These are phyloP conservation scores for Diospyros kaki DNA, from an alignment of 148 eudicot species.

Conservation along the genomic window DNA sequence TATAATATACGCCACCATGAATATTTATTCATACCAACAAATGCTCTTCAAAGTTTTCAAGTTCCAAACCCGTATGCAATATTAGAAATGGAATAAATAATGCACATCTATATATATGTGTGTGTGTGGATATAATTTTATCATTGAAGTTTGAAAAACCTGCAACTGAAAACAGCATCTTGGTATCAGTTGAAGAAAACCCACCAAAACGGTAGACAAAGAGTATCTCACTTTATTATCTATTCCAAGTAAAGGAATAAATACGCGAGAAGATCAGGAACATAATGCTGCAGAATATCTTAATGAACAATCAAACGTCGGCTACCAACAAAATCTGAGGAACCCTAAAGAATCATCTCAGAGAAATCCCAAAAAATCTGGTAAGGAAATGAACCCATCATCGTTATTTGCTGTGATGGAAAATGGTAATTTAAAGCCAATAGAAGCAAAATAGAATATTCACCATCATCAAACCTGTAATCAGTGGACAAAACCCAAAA, in stretches of 20 bases:
- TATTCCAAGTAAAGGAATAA: slow-evolving; percentile 26
- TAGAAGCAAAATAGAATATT: neutral
- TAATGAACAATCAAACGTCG: slow-evolving; percentile 15
- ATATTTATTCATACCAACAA: slow-evolving; percentile 14
- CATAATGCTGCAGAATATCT: slow-evolving; percentile 4
- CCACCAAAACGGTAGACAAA: slow-evolving; percentile 50
- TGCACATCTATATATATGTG: no score
- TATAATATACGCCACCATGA: slow-evolving; percentile 22
- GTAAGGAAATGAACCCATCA: slow-evolving; percentile 16
- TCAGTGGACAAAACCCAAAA: slow-evolving; percentile 37
- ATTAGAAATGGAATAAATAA: neutral
- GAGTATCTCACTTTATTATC: slow-evolving; percentile 38
- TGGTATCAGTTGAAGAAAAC: slow-evolving; percentile 52
- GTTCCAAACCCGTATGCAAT: slow-evolving; percentile 31
- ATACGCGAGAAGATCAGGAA: slow-evolving; percentile 22
- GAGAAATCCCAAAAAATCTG: slow-evolving; percentile 26
- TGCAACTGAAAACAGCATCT: slow-evolving; percentile 69
- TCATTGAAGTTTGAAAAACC: slow-evolving; percentile 33
- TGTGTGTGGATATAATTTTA: neutral
- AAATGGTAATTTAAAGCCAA: neutral
- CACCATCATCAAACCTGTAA: neutral
- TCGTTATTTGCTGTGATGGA: slow-evolving; percentile 13
- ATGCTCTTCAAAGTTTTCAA: slow-evolving; percentile 45
- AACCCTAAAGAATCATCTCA: slow-evolving; percentile 40
- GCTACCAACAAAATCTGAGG: slow-evolving; percentile 22